Evolutionary conservation across 495 filamentous ascomycete genomes (phyloP).

Genomic region (Hypoxylon perforatum): DNA sequence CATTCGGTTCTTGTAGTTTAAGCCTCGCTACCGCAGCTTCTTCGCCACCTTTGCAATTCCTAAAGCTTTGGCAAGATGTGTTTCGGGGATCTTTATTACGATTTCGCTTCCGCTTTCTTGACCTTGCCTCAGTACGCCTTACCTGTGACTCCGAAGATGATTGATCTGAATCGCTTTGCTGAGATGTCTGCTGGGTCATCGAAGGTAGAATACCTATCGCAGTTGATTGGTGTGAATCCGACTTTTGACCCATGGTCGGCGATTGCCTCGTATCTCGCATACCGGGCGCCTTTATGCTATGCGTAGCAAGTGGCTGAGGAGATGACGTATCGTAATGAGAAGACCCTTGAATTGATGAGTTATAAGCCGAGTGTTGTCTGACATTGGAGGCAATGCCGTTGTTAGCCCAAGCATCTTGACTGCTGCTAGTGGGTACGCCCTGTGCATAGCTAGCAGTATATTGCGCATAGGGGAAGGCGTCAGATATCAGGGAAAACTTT

Average conservation of each 20-base stretch:
- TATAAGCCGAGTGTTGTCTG: conserved; percentile 7
- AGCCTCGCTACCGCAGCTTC: not conserved
- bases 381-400: not conserved
- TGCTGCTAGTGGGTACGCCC: not conserved
- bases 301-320: not conserved
- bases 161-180: conserved; percentile 1
- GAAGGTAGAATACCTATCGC: not conserved
- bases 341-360: not conserved
- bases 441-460: conserved; percentile 30
- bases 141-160: conserved; percentile 15
- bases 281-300: not conserved
- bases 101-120: conserved; percentile 12
- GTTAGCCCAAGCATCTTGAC: not conserved
- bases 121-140: not conserved
- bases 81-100: conserved; percentile 14
- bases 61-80: conserved; percentile 38
- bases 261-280: conserved; percentile 4
- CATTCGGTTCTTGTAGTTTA: conserved; percentile 40
- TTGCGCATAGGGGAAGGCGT: conserved; percentile 63
- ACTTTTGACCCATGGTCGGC: not conserved
- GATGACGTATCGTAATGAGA: conserved; percentile 6
- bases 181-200: conserved; percentile 1
- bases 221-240: not conserved
- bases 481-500: conserved; percentile 65
- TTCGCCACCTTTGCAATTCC: conserved; percentile 41